Conservation (phyloP, 176 grass and related monocot genomes). For the Cenchrus purpureus region DNA sequence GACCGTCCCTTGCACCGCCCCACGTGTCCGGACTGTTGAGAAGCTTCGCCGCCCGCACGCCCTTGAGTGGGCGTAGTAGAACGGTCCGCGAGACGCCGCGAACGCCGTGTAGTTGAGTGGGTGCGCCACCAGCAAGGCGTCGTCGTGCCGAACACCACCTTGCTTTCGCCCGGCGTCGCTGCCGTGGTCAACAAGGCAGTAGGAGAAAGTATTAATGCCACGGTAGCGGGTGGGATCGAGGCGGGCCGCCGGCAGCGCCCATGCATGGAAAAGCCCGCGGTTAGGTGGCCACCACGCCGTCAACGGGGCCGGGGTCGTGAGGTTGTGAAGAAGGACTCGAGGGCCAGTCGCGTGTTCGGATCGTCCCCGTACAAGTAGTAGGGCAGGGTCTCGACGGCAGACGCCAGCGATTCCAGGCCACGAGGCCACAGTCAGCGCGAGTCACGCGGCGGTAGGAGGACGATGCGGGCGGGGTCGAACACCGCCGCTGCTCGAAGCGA, state of each 20-base stretch:
- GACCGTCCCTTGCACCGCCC: conserved; percentile 48
- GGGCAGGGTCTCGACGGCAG: too few species aligned
- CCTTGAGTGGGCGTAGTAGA: conserved; percentile 85
- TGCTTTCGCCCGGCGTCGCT: conserved; percentile 82
- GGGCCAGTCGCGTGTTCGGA: conserved; percentile 86
- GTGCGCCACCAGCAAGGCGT: conserved; percentile 40
- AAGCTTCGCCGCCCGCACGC: conserved; percentile 46
- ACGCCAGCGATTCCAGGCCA: conserved; percentile 40
- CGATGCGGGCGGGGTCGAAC: conserved; percentile 67
- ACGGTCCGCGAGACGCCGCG: conserved; percentile 46
- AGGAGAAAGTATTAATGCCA: too few species aligned
- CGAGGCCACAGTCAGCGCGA: conserved; percentile 73
- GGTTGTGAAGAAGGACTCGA: conserved; percentile 89
- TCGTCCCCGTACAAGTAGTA: conserved; percentile 98
- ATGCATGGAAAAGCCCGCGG: conserved; percentile 91
- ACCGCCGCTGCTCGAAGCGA: conserved; percentile 87
- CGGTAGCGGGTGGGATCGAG: too few species aligned
- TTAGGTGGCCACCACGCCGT: conserved; percentile 85
- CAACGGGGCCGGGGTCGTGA: conserved; percentile 62
- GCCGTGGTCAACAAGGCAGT: conserved; percentile 95
- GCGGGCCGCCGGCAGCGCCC: too few species aligned
- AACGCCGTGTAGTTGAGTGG: conserved; percentile 91
- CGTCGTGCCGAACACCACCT: conserved; percentile 83
- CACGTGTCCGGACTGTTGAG: conserved; percentile 51
- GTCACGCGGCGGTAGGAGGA: conserved; percentile 71